Conservation (phyloP, 2,329 filamentous ascomycete genomes). For the Colletotrichum noveboracense region DNA sequence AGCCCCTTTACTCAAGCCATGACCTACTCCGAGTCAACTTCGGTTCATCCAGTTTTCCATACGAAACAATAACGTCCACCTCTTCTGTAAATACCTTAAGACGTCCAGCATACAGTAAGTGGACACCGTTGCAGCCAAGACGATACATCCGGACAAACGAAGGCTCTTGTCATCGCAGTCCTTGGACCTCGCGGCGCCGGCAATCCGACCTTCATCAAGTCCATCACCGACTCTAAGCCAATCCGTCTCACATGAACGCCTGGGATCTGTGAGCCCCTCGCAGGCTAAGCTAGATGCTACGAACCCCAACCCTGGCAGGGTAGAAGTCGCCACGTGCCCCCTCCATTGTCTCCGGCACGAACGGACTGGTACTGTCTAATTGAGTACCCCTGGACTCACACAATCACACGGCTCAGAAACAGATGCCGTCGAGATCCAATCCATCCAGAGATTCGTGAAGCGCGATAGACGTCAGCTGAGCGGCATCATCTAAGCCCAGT, state of each 20-base stretch:
- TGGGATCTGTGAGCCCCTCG: neutral
- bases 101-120: neutral
- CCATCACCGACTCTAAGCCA: neutral
- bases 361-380: neutral
- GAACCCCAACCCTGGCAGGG: neutral
- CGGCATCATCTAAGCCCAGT: neutral
- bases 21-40: neutral
- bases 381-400: neutral
- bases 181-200: neutral
- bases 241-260: neutral
- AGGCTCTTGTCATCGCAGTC: neutral
- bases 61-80: neutral
- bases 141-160: neutral
- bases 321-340: too few relatives aligned
- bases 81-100: neutral
- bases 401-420: neutral
- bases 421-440: neutral
- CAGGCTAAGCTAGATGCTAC: neutral
- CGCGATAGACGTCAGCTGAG: neutral
- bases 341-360: neutral
- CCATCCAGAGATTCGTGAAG: neutral
- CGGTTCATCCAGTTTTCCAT: neutral
- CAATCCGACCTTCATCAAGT: neutral
- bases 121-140: neutral
- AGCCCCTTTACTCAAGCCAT: too few relatives aligned